Evolutionary conservation across 495 filamentous ascomycete species (phyloP).

Genomic region (Neurospora sp.): DNA sequence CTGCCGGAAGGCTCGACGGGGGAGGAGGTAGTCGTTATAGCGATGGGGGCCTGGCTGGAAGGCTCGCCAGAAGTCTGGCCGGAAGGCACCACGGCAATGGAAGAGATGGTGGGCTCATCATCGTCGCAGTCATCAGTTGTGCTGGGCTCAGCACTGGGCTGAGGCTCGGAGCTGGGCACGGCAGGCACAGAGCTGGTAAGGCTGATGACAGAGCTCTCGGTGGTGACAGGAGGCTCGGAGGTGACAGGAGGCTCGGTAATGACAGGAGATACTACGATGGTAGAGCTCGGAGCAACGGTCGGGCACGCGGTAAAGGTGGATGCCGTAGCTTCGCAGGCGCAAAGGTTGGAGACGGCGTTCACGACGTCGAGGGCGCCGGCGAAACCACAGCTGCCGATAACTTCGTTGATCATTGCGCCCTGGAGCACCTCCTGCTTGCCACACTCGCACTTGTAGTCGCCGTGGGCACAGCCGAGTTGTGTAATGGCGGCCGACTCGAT

Average conservation of each 20-base stretch:
- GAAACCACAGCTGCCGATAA: neutral
- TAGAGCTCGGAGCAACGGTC: neutral
- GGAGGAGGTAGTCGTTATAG: neutral
- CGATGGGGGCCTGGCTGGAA: neutral
- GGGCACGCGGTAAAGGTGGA: neutral
- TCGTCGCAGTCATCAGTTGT: neutral
- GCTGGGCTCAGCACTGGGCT: too few relatives aligned
- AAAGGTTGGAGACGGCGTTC: neutral
- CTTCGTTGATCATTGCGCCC: too few relatives aligned
- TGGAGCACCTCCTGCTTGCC: neutral
- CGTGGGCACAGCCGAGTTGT: neutral
- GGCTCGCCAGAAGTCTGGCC: neutral
- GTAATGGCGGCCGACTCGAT: neutral
- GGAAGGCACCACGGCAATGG: neutral
- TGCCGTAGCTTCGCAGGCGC: neutral
- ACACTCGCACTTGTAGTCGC: slow-evolving; percentile 1
- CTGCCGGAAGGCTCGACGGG: neutral
- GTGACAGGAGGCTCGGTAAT: neutral
- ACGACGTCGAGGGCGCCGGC: neutral
- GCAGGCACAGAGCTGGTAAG: neutral
- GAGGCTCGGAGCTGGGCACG: too few relatives aligned
- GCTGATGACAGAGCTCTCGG: neutral
- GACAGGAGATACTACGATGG: neutral
- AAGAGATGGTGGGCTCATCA: neutral
- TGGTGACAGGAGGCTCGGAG: neutral